These are phyloP conservation scores for Sphaceloma murrayae DNA, from an alignment of 2,329 filamentous ascomycete genomes.

Conservation along the genomic window DNA sequence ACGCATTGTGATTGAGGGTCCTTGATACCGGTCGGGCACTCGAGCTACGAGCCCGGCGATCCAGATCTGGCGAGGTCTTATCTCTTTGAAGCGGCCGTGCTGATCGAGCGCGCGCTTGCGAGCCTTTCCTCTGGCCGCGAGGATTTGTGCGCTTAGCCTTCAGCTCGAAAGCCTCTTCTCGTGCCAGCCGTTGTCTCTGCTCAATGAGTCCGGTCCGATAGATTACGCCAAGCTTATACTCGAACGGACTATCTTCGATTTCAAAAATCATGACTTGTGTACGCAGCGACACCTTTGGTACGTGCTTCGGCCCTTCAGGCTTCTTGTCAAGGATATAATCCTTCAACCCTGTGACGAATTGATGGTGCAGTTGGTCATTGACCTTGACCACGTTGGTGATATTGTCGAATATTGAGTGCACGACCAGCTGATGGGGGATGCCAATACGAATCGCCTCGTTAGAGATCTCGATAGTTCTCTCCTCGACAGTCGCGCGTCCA, in stretches of 20 bases:
- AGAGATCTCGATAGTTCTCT: slow-evolving; percentile 73
- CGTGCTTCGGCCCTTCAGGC: slow-evolving; percentile 73
- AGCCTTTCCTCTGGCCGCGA: slow-evolving; percentile 39
- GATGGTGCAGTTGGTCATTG: slow-evolving; percentile 80
- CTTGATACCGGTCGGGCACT: slow-evolving; percentile 25
- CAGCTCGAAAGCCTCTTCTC: slow-evolving; percentile 79
- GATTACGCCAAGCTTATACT: slow-evolving; percentile 93
- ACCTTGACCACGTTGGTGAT: slow-evolving; percentile 80
- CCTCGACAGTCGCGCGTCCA: slow-evolving; percentile 48
- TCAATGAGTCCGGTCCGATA: slow-evolving; percentile 83
- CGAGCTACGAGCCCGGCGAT: slow-evolving; percentile 28
- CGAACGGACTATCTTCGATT: slow-evolving; percentile 89
- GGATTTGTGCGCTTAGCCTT: slow-evolving; percentile 82
- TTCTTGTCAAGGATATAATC: slow-evolving; percentile 81
- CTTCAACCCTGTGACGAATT: slow-evolving; percentile 77
- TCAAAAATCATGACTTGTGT: slow-evolving; percentile 80
- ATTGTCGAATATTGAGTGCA: slow-evolving; percentile 91
- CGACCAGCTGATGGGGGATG: slow-evolving; percentile 81
- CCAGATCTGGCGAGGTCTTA: slow-evolving; percentile 20
- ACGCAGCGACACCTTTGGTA: slow-evolving; percentile 77
- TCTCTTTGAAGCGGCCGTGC: slow-evolving; percentile 27
- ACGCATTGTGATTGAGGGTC: not conserved
- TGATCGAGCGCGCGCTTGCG: slow-evolving; percentile 42
- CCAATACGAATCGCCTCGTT: slow-evolving; percentile 79
- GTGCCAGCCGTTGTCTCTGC: slow-evolving; percentile 78